Evolutionary conservation across 2,329 filamentous ascomycete species (phyloP).

Genomic region (Myriosclerotinia scirpicola): DNA sequence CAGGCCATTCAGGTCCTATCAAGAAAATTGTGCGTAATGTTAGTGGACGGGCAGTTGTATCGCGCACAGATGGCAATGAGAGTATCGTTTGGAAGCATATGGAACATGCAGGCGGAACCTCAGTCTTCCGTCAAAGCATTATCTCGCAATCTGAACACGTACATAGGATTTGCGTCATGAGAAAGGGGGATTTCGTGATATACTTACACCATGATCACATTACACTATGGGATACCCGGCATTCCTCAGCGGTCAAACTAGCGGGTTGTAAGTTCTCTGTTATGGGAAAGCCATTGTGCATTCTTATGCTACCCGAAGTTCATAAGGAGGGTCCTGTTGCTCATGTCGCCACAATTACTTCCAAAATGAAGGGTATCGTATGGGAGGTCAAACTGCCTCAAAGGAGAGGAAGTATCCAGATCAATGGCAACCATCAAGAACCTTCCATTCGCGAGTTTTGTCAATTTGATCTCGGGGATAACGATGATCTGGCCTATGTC

Average conservation of each 20-base stretch:
- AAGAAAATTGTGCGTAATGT: conserved; percentile 86
- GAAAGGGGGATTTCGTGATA: conserved; percentile 76
- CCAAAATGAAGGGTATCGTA: conserved; percentile 73
- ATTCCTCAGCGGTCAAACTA: conserved; percentile 57
- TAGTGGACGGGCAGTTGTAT: conserved; percentile 76
- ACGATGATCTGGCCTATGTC: conserved; percentile 62
- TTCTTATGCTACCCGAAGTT: conserved; percentile 71
- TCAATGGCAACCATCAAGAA: conserved; percentile 25
- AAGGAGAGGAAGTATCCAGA: conserved; percentile 38
- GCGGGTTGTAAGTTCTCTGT: conserved; percentile 58
- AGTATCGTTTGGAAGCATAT: conserved; percentile 80
- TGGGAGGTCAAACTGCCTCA: conserved; percentile 72
- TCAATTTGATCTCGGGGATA: conserved; percentile 63
- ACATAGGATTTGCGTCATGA: conserved; percentile 74
- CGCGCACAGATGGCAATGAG: conserved; percentile 75
- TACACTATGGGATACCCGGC: conserved; percentile 76
- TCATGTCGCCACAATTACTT: conserved; percentile 81
- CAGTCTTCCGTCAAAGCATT: conserved; percentile 64
- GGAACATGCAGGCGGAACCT: conserved; percentile 50
- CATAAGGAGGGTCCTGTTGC: conserved; percentile 52
- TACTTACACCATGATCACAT: conserved; percentile 72
- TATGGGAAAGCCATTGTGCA: conserved; percentile 72
- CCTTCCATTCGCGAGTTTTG: conserved; percentile 64
- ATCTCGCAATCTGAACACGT: conserved; percentile 70
- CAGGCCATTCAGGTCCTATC: conserved; percentile 77